Conservation (phyloP, 305 asterid genomes). For the Fraxinus floribunda region DNA sequence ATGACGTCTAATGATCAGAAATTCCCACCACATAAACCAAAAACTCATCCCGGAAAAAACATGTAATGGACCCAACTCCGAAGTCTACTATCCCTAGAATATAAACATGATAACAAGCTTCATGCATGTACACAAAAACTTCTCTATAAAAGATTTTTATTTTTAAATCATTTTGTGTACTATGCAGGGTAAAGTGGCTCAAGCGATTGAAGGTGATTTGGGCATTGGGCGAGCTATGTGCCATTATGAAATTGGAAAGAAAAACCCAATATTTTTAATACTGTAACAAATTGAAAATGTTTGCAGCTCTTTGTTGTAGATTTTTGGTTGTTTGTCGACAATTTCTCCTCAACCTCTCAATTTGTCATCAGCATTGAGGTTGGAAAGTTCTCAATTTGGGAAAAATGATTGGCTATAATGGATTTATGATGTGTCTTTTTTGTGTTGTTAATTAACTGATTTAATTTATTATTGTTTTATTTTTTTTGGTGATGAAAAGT, state of each 20-base stretch:
- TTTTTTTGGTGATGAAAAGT: too few relatives aligned
- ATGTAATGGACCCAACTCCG: constrained; percentile 68
- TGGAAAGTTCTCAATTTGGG: too few relatives aligned
- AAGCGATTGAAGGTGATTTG: constrained; percentile 79
- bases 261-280: too few relatives aligned
- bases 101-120: constrained; percentile 64
- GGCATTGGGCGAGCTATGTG: constrained; percentile 80
- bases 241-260: neutral
- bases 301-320: too few relatives aligned
- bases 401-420: too few relatives aligned
- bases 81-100: constrained; percentile 29
- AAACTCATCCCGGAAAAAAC: constrained; percentile 72
- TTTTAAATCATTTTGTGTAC: neutral
- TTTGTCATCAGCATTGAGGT: too few relatives aligned
- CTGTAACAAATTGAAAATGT: too few relatives aligned
- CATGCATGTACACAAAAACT: constrained; percentile 22
- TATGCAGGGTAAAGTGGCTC: constrained; percentile 65
- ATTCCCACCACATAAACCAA: constrained; percentile 66
- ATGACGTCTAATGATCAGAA: constrained; percentile 56
- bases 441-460: too few relatives aligned
- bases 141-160: neutral
- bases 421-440: too few relatives aligned
- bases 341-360: too few relatives aligned
- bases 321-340: too few relatives aligned
- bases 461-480: too few relatives aligned